phyloP scores from a whole-genome alignment of 805 yeast species.

The Saccharomycopsis schoenii region DNA sequence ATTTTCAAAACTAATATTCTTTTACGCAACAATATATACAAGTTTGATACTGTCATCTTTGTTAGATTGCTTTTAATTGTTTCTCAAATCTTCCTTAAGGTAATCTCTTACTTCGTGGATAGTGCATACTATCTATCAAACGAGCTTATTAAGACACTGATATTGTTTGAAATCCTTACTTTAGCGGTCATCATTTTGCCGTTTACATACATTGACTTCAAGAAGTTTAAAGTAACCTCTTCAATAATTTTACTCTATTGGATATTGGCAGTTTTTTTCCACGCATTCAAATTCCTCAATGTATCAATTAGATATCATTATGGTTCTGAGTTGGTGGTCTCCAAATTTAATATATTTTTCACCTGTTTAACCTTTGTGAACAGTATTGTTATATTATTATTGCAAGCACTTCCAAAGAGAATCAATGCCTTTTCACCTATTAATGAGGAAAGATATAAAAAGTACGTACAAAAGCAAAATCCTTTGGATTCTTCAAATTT shows the following conservation, averaged over 20 bases:
- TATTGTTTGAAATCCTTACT: conserved; percentile 32
- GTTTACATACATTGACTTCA: conserved; percentile 65
- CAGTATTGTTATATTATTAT: conserved; percentile 26
- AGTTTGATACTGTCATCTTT: conserved; percentile 28
- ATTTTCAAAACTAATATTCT: conserved; percentile 13
- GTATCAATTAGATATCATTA: conserved; percentile 28
- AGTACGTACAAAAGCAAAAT: conserved; percentile 24
- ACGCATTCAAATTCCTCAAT: conserved; percentile 35
- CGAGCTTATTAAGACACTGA: conserved; percentile 25
- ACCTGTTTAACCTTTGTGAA: conserved; percentile 26
- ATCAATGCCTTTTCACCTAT: conserved; percentile 20
- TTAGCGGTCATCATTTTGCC: conserved; percentile 38
- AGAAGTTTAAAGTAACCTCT: conserved; percentile 52
- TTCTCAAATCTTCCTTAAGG: conserved; percentile 25
- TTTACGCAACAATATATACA: conserved; percentile 22
- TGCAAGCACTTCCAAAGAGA: conserved; percentile 33
- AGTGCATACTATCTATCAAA: conserved; percentile 20
- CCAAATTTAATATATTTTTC: conserved; percentile 24
- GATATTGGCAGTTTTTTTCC: conserved; percentile 46
- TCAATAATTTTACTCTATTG: conserved; percentile 68
- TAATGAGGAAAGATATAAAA: conserved; percentile 34
- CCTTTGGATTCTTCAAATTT: conserved; percentile 57
- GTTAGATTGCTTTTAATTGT: conserved; percentile 26
- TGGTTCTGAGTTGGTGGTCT: conserved; percentile 22
- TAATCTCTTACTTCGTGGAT: conserved; percentile 21